Conservation (phyloP, 2,329 filamentous ascomycete genomes). For the Ophiocordyceps camponoti-saundersi region DNA sequence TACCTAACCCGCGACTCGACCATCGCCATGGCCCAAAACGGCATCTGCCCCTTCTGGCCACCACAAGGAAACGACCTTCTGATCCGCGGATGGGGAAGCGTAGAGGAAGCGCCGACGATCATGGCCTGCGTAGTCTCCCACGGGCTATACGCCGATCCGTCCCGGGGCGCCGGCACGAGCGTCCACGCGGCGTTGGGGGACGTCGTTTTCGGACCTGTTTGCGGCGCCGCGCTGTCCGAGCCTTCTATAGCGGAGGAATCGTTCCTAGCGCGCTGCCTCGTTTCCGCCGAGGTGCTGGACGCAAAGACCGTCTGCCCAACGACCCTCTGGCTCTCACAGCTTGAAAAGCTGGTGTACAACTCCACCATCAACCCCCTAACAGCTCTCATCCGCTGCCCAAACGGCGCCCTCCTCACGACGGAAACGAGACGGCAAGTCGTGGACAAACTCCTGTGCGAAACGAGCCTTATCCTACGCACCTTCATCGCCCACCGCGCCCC, state of each 20-base stretch:
- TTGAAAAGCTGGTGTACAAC: conserved; percentile 77
- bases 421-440: conserved; percentile 28
- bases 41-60: conserved; percentile 54
- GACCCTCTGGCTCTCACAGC: conserved; percentile 44
- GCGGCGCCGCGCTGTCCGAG: not conserved
- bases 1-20: conserved; percentile 50
- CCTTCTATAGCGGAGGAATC: not conserved
- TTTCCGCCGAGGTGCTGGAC: conserved; percentile 23
- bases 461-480: conserved; percentile 51
- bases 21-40: conserved; percentile 75
- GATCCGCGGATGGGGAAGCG: not conserved
- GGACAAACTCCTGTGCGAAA: conserved; percentile 55
- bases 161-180: conserved; percentile 28
- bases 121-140: conserved; percentile 48
- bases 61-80: conserved; percentile 19
- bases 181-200: conserved; percentile 33
- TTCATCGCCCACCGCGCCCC: conserved; percentile 37
- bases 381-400: conserved; percentile 56
- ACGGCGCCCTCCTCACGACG: conserved; percentile 49
- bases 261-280: conserved; percentile 25
- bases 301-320: conserved; percentile 19
- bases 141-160: conserved; percentile 28
- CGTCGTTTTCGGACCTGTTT: conserved; percentile 29
- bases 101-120: conserved; percentile 41
- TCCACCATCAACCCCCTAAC: conserved; percentile 74